Percentiles rank a stretch among this genome's conserved stretches.
Evolutionary conservation across 176 grass and related monocot species (phyloP).

Genomic region (Sorghum bicolor): Sorghum_bicolor_NCBIv3 NC_012870.2:75998501-75999000

Average conservation of each 20-base stretch:
- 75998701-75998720: neutral
- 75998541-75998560: constrained; percentile 3
- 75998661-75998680: neutral
- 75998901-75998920: neutral
- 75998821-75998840: constrained; percentile 39
- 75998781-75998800: constrained; percentile 41
- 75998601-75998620: neutral
- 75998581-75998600: neutral
- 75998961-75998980: neutral
- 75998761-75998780: constrained; percentile 23
- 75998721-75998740: constrained; percentile 12
- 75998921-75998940: neutral
- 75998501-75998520: constrained; percentile 4
- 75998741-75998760: constrained; percentile 29
- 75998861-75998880: constrained; percentile 25
- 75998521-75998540: constrained; percentile 1
- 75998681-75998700: neutral
- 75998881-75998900: constrained; percentile 37
- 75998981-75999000: neutral
- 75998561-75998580: neutral
- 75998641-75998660: neutral
- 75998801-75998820: constrained; percentile 28
- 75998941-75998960: constrained; percentile 17
- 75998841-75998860: constrained; percentile 36
- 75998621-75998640: neutral